A percentile compares a stretch with the other conserved stretches of the same genome.
Evolutionary conservation across 2,329 filamentous ascomycete species (phyloP).

Genomic region (Aspergillus pseudonomiae): DNA sequence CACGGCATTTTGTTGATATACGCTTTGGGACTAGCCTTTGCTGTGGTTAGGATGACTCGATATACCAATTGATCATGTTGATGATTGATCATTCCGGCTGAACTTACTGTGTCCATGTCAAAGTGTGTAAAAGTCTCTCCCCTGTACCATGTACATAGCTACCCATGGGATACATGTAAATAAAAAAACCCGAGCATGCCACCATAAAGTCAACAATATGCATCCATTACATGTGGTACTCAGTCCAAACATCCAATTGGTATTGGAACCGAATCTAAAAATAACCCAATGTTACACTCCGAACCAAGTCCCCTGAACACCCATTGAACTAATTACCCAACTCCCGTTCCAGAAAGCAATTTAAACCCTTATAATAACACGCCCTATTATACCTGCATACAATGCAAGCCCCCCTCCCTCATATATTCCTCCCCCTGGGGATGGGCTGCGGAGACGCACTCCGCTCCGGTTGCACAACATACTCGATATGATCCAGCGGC

Average conservation of each 20-base stretch:
- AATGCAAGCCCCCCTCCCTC: background rate
- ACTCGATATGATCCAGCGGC: conserved; percentile 8
- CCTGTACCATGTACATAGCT: background rate
- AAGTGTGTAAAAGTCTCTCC: background rate
- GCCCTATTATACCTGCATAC: background rate
- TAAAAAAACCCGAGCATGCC: background rate
- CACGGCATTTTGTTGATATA: conserved; percentile 4
- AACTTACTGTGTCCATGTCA: background rate
- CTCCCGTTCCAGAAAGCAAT: background rate
- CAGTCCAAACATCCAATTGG: background rate
- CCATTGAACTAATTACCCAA: background rate
- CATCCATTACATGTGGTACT: background rate
- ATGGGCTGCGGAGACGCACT: conserved; percentile 5
- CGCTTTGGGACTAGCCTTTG: conserved; percentile 7
- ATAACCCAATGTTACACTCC: background rate
- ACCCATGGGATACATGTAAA: background rate
- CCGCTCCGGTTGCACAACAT: conserved; percentile 8
- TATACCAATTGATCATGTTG: conserved; percentile 3
- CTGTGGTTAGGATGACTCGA: conserved; percentile 2
- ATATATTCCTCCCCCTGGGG: background rate
- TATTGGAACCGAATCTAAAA: background rate
- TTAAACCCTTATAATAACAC: background rate
- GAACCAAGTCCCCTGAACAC: background rate
- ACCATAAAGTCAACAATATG: background rate
- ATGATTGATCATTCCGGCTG: background rate